A percentile compares a stretch with the other conserved stretches of the same genome.
These are phyloP conservation scores for Capsella bursapastoris DNA, from an alignment of 345 rosid species.

Conservation along the genomic window DNA sequence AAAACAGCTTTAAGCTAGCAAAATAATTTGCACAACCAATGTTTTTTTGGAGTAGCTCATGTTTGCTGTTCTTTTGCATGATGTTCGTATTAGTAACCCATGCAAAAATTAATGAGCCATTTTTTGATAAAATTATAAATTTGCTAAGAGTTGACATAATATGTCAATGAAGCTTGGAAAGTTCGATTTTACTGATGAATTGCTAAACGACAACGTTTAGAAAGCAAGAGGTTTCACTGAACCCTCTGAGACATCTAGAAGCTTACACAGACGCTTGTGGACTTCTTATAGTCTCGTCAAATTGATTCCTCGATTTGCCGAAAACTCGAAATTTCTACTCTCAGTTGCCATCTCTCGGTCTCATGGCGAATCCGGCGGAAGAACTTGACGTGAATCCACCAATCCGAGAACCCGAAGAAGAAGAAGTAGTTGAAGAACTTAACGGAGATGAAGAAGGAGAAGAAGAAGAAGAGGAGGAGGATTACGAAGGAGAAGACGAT, in stretches of 20 bases:
- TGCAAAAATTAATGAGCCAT: no score
- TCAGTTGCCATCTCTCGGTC: constrained; percentile 14
- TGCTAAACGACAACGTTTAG: no score
- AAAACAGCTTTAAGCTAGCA: no score
- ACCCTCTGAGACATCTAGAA: neutral
- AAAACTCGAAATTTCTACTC: constrained; percentile 21
- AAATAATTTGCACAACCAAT: no score
- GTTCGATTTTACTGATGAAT: no score
- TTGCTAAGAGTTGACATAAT: neutral
- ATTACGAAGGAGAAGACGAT: constrained; percentile 46
- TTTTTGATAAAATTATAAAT: no score
- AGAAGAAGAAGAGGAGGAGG: constrained; percentile 47
- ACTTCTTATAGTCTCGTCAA: constrained; percentile 27
- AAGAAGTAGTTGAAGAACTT: constrained; percentile 31
- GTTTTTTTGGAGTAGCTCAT: no score
- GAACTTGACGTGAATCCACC: constrained; percentile 25
- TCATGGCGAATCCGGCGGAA: constrained; percentile 40
- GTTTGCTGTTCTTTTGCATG: neutral
- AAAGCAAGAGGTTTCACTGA: no score
- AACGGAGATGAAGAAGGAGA: constrained; percentile 29
- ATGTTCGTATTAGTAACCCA: neutral
- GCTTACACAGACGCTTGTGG: constrained; percentile 9
- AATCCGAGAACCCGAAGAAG: constrained; percentile 23
- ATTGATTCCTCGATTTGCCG: constrained; percentile 10
- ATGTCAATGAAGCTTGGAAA: neutral